These are phyloP conservation scores for Capronia epimyces DNA, from an alignment of 2,329 filamentous ascomycete species.

Conservation along the genomic window DNA sequence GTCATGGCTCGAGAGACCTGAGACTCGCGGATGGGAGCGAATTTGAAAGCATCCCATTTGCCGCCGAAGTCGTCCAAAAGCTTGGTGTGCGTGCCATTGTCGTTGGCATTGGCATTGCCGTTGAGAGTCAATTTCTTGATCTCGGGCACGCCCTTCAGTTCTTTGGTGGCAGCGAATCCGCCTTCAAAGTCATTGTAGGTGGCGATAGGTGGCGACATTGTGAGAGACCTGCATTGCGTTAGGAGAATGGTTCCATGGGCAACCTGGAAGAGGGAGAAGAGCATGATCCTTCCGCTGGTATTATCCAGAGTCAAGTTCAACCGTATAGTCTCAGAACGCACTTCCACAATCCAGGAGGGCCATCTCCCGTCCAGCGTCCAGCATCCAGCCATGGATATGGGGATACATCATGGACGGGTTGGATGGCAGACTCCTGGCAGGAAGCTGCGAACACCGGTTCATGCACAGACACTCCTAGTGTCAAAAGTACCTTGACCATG, in stretches of 20 bases:
- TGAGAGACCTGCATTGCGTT: slow-evolving; percentile 35
- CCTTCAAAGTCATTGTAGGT: slow-evolving; percentile 46
- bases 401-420: slow-evolving; percentile 19
- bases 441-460: slow-evolving; percentile 57
- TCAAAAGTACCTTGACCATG: slow-evolving; percentile 47
- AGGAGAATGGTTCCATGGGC: slow-evolving; percentile 17
- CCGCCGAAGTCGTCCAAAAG: slow-evolving; percentile 61
- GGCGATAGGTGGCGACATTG: slow-evolving; percentile 75
- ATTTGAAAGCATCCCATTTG: slow-evolving; percentile 77
- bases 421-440: slow-evolving; percentile 25
- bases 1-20: slow-evolving; percentile 93
- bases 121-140: slow-evolving; percentile 43
- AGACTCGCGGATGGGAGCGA: slow-evolving; percentile 81
- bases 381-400: no score
- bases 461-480: slow-evolving; percentile 44
- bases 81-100: slow-evolving; percentile 39
- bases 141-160: slow-evolving; percentile 35
- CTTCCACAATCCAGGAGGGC: slow-evolving; percentile 13
- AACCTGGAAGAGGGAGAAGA: slow-evolving; percentile 40
- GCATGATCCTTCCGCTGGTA: slow-evolving; percentile 99
- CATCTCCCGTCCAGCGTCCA: slow-evolving; percentile 27
- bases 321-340: slow-evolving; percentile 81
- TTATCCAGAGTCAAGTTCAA: slow-evolving; percentile 97
- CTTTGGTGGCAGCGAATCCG: slow-evolving; percentile 29
- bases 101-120: slow-evolving; percentile 19